Conservation (phyloP, 2,329 filamentous ascomycete species). For the Hymenoscyphus albidus region DNA sequence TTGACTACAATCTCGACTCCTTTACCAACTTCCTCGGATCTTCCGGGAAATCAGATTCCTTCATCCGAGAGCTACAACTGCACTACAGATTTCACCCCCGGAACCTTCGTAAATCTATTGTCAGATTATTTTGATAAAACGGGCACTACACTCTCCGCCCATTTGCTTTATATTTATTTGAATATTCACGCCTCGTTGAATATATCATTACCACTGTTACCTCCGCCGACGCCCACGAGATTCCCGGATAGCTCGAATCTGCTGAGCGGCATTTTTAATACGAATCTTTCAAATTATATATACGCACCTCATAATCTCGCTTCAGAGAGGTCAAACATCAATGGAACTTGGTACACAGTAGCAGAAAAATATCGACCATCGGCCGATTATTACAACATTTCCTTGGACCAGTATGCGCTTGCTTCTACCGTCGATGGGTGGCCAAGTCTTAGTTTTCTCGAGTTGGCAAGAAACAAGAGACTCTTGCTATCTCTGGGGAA, state of each 20-base stretch:
- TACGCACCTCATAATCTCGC: slow-evolving; percentile 51
- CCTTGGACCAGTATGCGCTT: slow-evolving; percentile 28
- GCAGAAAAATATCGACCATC: slow-evolving; percentile 42
- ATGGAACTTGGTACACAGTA: slow-evolving; percentile 53
- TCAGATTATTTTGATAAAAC: slow-evolving; percentile 51
- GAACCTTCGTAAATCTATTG: slow-evolving; percentile 47
- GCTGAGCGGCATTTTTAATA: slow-evolving; percentile 45
- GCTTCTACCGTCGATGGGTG: slow-evolving; percentile 55
- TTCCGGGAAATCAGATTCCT: slow-evolving; percentile 32
- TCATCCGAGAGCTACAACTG: slow-evolving; percentile 54
- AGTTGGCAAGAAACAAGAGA: slow-evolving; percentile 50
- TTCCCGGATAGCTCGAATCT: slow-evolving; percentile 44
- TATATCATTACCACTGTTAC: slow-evolving; percentile 41
- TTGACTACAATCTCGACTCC: slow-evolving; percentile 15
- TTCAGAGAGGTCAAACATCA: slow-evolving; percentile 52
- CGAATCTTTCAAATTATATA: slow-evolving; percentile 46
- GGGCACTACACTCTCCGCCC: slow-evolving; percentile 51
- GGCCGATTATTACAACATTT: slow-evolving; percentile 48
- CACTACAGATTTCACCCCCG: slow-evolving; percentile 48
- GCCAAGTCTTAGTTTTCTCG: slow-evolving; percentile 58
- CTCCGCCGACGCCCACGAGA: slow-evolving; percentile 37
- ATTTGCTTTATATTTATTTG: slow-evolving; percentile 49
- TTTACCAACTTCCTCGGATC: slow-evolving; percentile 19
- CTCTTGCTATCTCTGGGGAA: slow-evolving; percentile 53
- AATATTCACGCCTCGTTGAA: slow-evolving; percentile 56